A percentile compares a stretch with the other conserved stretches of the same genome.
These are phyloP conservation scores for Wickerhamomyces chambardii DNA, from an alignment of 805 yeast species.

Conservation along the genomic window DNA sequence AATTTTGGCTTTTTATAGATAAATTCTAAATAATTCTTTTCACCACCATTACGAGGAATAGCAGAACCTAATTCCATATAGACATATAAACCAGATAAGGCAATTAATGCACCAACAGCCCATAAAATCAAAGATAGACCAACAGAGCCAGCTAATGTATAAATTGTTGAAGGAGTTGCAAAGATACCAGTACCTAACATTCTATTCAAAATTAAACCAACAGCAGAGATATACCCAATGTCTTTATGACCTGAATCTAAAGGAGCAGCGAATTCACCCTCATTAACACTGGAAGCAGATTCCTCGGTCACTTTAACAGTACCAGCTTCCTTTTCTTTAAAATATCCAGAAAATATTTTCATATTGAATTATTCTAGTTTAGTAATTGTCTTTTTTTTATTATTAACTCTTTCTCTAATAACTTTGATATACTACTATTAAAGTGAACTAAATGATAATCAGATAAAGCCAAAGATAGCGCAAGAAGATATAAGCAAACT, in stretches of 20 bases:
- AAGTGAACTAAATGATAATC: too few species aligned
- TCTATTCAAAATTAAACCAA: slow-evolving; percentile 58
- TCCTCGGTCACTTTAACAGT: slow-evolving; percentile 2
- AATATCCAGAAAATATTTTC: too few species aligned
- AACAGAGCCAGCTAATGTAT: slow-evolving; percentile 50
- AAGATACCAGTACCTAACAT: slow-evolving; percentile 75
- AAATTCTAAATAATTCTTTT: slow-evolving; percentile 71
- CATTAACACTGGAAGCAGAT: slow-evolving; percentile 3
- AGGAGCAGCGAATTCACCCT: slow-evolving; percentile 23
- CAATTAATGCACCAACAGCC: slow-evolving; percentile 67
- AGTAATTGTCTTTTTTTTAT: too few species aligned
- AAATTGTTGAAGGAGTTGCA: slow-evolving; percentile 56
- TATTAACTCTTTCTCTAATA: too few species aligned
- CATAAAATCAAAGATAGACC: slow-evolving; percentile 67
- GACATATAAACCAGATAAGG: slow-evolving; percentile 53
- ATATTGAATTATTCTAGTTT: too few species aligned
- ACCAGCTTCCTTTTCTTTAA: too few species aligned
- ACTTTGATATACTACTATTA: too few species aligned
- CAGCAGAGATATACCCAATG: slow-evolving; percentile 47
- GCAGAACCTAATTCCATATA: slow-evolving; percentile 79
- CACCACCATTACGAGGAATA: slow-evolving; percentile 80
- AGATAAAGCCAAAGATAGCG: too few species aligned
- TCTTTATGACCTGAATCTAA: slow-evolving; percentile 31
- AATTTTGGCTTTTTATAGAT: slow-evolving; percentile 62
- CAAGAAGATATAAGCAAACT: too few species aligned